Evolutionary conservation across 176 grass and related monocot species (phyloP).

Genomic region (Rhipidocladum racemiflorum): DNA sequence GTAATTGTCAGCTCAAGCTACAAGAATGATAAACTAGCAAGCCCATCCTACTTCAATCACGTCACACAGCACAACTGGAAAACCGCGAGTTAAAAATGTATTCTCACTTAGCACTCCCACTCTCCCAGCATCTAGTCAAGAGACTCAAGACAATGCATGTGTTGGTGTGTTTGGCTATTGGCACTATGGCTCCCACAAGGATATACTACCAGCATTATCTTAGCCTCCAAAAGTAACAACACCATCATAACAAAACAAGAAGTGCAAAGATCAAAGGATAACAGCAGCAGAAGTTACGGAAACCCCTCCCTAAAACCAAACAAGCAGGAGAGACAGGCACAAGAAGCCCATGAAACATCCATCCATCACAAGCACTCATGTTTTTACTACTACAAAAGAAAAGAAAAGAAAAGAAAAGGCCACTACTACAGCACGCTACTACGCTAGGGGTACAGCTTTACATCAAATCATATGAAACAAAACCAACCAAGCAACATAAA

Average conservation of each 20-base stretch:
- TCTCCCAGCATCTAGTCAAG: not conserved
- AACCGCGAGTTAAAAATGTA: not conserved
- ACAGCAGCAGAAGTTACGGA: conserved; percentile 27
- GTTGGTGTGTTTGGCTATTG: not conserved
- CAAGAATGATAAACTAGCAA: conserved; percentile 13
- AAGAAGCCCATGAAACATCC: conserved; percentile 26
- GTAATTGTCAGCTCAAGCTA: not conserved
- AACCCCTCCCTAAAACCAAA: conserved; percentile 24
- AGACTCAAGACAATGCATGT: not conserved
- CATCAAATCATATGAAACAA: conserved; percentile 35
- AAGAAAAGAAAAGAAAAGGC: not conserved
- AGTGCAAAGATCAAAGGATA: not conserved
- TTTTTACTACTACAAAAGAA: conserved; percentile 10
- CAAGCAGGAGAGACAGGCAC: not conserved
- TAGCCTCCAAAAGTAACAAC: not conserved
- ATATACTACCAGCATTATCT: not conserved
- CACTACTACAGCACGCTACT: not conserved
- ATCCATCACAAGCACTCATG: conserved; percentile 22
- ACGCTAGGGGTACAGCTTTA: conserved; percentile 8
- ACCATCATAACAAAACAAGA: conserved; percentile 8
- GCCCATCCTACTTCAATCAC: conserved; percentile 7
- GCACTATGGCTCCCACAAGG: not conserved
- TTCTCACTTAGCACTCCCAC: not conserved
- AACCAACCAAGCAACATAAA: conserved; percentile 27
- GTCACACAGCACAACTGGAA: not conserved